Evolutionary conservation across 169 alveolate genomes (phyloP).

Genomic region (Eimeria acervulina): DNA sequence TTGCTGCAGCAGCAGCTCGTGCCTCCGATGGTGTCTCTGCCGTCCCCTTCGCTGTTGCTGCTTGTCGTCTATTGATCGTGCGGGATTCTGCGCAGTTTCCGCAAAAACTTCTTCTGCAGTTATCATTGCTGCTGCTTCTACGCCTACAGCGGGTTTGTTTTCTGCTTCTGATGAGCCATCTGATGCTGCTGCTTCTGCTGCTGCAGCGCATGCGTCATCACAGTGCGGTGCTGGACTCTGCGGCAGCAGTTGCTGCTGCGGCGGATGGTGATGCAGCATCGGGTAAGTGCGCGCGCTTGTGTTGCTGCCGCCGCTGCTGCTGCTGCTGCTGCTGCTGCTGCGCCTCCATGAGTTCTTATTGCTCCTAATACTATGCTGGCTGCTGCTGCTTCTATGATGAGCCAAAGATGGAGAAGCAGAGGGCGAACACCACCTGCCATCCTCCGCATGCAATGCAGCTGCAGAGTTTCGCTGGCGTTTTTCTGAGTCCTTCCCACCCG

Average conservation of each 20-base stretch:
- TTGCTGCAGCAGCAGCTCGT: not conserved
- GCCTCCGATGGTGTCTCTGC: not conserved
- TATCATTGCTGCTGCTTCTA: not conserved
- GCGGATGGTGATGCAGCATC: not conserved
- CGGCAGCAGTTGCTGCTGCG: not conserved
- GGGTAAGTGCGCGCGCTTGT: not conserved
- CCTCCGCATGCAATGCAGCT: not conserved
- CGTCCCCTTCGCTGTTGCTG: not conserved
- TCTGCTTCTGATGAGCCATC: not conserved
- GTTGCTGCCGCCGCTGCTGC: slow-evolving; percentile 51
- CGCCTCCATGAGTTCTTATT: not conserved
- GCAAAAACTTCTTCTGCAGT: not conserved
- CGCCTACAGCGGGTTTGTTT: too few species aligned
- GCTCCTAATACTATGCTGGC: not conserved
- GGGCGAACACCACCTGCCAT: not conserved
- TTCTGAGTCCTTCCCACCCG: not conserved
- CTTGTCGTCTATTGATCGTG: not conserved
- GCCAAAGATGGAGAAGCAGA: not conserved
- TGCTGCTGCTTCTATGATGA: not conserved
- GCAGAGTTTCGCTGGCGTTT: not conserved
- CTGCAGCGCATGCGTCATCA: not conserved
- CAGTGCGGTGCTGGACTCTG: not conserved
- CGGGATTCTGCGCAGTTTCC: not conserved
- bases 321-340: not conserved
- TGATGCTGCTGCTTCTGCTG: not conserved